A percentile compares a stretch with the other conserved stretches of the same genome.
Conservation (phyloP, 2,329 filamentous ascomycete genomes). For the Aspergillus thermomutatus region DNA sequence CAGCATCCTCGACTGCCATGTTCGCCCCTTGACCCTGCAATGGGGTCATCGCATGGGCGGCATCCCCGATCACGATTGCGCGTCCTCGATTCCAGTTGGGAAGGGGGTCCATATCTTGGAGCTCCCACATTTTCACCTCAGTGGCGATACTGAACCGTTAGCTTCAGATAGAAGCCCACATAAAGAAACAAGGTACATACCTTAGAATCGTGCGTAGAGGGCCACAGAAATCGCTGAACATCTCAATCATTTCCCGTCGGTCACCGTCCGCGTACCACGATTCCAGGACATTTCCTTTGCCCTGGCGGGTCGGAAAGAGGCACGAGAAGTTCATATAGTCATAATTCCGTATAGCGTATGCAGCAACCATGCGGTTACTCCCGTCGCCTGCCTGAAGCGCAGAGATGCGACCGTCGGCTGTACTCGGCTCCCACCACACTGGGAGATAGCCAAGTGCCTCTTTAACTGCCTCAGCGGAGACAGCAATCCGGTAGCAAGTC, state of each 20-base stretch:
- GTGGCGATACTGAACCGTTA: not conserved
- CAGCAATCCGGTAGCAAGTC: slow-evolving; percentile 2
- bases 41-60: slow-evolving; percentile 33
- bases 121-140: slow-evolving; percentile 2
- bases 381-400: not conserved
- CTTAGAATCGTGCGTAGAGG: no score
- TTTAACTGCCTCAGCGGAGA: not conserved
- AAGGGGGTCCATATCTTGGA: slow-evolving; percentile 2
- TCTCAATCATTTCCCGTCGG: not conserved
- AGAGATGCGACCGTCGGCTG: not conserved
- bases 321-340: slow-evolving; percentile 3
- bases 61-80: slow-evolving; percentile 35
- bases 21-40: slow-evolving; percentile 51
- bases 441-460: not conserved
- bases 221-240: not conserved
- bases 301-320: not conserved
- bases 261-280: slow-evolving; percentile 1
- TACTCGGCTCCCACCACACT: slow-evolving; percentile 1
- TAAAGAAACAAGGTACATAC: no score
- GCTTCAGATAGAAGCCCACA: no score
- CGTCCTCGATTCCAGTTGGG: slow-evolving; percentile 29
- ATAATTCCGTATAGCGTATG: not conserved
- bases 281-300: not conserved
- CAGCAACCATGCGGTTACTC: not conserved
- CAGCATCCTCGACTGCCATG: slow-evolving; percentile 52